A percentile compares a stretch with the other conserved stretches of the same genome.
Conservation (phyloP, 768 basidiomycete genomes). For the Amanita phalloides region DNA sequence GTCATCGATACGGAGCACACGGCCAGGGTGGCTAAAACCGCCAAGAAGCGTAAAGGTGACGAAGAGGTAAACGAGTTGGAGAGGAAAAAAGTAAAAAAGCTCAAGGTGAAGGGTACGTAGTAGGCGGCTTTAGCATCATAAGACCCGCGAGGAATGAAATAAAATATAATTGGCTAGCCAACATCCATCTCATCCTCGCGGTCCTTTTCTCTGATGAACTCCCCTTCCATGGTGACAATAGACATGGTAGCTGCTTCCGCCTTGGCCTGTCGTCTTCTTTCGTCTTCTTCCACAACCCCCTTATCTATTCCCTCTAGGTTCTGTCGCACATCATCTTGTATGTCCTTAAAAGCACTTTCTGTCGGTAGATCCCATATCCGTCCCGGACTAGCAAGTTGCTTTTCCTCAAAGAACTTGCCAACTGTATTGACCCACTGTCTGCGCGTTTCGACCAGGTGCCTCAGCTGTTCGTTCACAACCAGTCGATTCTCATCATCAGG, state of each 20-base stretch:
- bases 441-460: constrained; percentile 64
- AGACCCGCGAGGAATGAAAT: neutral
- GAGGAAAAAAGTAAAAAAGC: constrained; percentile 19
- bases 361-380: constrained; percentile 71
- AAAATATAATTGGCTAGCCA: constrained; percentile 27
- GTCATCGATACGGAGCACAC: constrained; percentile 20
- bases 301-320: constrained; percentile 9
- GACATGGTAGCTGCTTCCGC: neutral
- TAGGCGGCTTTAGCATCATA: no score
- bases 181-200: constrained; percentile 60
- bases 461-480: constrained; percentile 56
- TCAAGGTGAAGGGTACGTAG: constrained; percentile 17
- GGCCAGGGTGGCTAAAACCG: constrained; percentile 16
- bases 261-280: neutral
- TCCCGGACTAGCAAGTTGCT: constrained; percentile 55
- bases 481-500: constrained; percentile 58
- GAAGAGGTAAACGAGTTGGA: neutral
- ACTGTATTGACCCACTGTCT: constrained; percentile 71
- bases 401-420: constrained; percentile 65
- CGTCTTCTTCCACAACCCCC: neutral
- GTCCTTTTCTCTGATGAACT: constrained; percentile 32
- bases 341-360: constrained; percentile 64
- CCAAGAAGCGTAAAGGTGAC: constrained; percentile 17
- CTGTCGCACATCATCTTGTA: constrained; percentile 51
- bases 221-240: neutral